Conservation (phyloP, 441 rosid species). For the Gossypium gossypioides region DNA sequence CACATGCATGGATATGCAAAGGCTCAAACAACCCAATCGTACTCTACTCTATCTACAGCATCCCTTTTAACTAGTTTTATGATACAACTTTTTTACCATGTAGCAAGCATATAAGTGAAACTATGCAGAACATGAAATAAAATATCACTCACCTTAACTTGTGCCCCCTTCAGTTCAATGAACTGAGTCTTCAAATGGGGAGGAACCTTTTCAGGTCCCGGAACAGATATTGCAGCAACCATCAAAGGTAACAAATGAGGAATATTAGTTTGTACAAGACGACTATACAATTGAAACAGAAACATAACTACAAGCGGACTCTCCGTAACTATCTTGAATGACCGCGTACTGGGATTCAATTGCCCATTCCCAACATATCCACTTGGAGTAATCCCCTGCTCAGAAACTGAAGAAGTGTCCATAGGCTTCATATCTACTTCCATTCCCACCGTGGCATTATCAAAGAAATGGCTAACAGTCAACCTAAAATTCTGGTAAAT, state of each 20-base stretch:
- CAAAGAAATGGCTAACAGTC: constrained; percentile 84
- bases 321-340: constrained; percentile 94
- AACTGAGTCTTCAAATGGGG: constrained; percentile 69
- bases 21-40: not conserved
- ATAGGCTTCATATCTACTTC: constrained; percentile 70
- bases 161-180: constrained; percentile 92
- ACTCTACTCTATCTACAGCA: not conserved
- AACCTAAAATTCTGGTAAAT: constrained; percentile 79
- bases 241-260: constrained; percentile 85
- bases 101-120: not conserved
- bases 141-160: constrained; percentile 70
- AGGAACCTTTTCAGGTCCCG: constrained; percentile 87
- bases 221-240: constrained; percentile 95
- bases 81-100: not conserved
- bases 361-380: constrained; percentile 53
- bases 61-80: not conserved
- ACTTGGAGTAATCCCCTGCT: constrained; percentile 49
- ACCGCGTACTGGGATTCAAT: constrained; percentile 81
- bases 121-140: not conserved
- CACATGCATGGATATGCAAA: not conserved
- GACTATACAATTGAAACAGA: constrained; percentile 78
- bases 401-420: constrained; percentile 47
- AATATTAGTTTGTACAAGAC: constrained; percentile 90
- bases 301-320: constrained; percentile 98
- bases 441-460: constrained; percentile 36